Conservation (phyloP, 2,329 filamentous ascomycete genomes). For the Colletotrichum trifolii region DNA sequence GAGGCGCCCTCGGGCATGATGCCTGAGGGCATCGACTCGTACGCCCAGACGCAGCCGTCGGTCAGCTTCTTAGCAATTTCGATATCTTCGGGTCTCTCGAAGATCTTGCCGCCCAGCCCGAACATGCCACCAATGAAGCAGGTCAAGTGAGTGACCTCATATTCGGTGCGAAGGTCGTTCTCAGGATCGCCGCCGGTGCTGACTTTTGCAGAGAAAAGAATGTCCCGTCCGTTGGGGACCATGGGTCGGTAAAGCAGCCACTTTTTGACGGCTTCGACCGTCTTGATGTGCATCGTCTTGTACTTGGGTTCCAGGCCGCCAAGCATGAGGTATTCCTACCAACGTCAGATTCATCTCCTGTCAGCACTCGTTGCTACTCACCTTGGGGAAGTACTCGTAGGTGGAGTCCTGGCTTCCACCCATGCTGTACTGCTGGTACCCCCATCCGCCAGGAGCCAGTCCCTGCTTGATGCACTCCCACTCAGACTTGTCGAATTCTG, state of each 20-base stretch:
- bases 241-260: slow-evolving; percentile 84
- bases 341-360: slow-evolving; percentile 35
- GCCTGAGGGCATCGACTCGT: slow-evolving; percentile 67
- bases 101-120: slow-evolving; percentile 72
- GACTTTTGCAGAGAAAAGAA: slow-evolving; percentile 79
- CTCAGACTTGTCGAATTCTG: slow-evolving; percentile 22
- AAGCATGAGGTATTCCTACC: slow-evolving; percentile 77
- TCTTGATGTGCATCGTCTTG: slow-evolving; percentile 75
- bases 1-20: slow-evolving; percentile 72
- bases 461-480: slow-evolving; percentile 67
- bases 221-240: slow-evolving; percentile 71
- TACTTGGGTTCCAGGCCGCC: slow-evolving; percentile 81
- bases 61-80: slow-evolving; percentile 72
- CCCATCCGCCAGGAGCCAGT: slow-evolving; percentile 60
- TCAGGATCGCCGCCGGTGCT: slow-evolving; percentile 56
- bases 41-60: slow-evolving; percentile 77
- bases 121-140: slow-evolving; percentile 80
- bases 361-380: background rate
- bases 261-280: slow-evolving; percentile 75
- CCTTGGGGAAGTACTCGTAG: slow-evolving; percentile 76
- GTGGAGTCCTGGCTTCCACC: slow-evolving; percentile 76
- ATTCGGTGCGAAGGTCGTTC: slow-evolving; percentile 58
- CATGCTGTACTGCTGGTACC: slow-evolving; percentile 65
- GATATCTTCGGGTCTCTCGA: slow-evolving; percentile 68
- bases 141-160: slow-evolving; percentile 72